A percentile compares a stretch with the other conserved stretches of the same genome.
Evolutionary conservation across 2,329 filamentous ascomycete species (phyloP).

Genomic region (Endocalyx cinctus): DNA sequence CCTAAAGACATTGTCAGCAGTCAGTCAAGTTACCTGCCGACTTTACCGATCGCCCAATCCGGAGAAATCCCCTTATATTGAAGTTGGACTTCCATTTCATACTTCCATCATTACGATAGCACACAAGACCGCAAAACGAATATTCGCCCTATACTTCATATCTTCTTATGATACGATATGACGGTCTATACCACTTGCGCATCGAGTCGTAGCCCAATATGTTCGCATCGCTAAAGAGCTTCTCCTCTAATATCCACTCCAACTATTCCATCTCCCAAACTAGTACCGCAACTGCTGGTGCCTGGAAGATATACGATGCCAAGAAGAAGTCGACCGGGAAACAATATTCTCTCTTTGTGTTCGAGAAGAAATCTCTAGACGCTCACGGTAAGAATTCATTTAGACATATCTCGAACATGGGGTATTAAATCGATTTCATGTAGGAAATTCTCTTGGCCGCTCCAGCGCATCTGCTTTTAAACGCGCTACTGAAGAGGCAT

Average conservation of each 20-base stretch:
- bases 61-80: too few species aligned
- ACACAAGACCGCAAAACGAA: too few species aligned
- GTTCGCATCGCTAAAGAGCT: slow-evolving; percentile 94
- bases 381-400: slow-evolving; percentile 45
- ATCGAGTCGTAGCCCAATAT: slow-evolving; percentile 46
- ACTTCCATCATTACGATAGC: too few species aligned
- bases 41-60: too few species aligned
- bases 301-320: slow-evolving; percentile 96
- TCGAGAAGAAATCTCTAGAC: slow-evolving; percentile 84
- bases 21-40: too few species aligned
- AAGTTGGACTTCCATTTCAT: too few species aligned
- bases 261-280: slow-evolving; percentile 81
- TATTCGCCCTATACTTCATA: too few species aligned
- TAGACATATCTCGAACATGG: not conserved
- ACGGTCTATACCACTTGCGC: slow-evolving; percentile 14
- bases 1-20: too few species aligned
- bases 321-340: slow-evolving; percentile 96
- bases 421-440: slow-evolving; percentile 2
- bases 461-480: slow-evolving; percentile 68
- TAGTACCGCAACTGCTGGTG: slow-evolving; percentile 75
- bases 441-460: slow-evolving; percentile 52
- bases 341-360: slow-evolving; percentile 85
- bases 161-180: slow-evolving; percentile 24
- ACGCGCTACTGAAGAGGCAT: slow-evolving; percentile 77
- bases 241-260: slow-evolving; percentile 84